phyloP scores from a whole-genome alignment of 106 monocot species.

The Dendrobium nobile region DNA sequence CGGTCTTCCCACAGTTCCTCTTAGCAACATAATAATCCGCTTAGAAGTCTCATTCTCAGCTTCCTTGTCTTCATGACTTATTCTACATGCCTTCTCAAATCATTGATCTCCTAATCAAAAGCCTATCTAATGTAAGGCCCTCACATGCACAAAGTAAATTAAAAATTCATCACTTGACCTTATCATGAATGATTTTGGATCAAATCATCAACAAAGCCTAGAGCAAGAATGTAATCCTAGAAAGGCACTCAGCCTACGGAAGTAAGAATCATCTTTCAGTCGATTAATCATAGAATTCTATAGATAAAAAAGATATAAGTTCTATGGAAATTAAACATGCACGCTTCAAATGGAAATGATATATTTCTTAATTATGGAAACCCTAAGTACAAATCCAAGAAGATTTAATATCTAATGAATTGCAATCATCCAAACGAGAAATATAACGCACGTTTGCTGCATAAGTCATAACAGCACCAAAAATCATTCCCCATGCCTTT shows the following conservation, averaged over 20 bases:
- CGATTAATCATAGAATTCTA: not conserved
- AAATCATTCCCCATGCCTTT: slow-evolving; percentile 2
- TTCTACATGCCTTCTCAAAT: not conserved
- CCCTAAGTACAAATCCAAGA: not conserved
- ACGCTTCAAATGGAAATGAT: not conserved
- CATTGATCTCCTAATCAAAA: not conserved
- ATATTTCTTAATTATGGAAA: not conserved
- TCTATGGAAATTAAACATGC: not conserved
- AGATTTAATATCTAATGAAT: not conserved
- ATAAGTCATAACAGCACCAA: not conserved
- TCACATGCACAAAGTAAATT: not conserved
- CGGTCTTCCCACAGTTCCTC: no score
- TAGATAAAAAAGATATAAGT: not conserved
- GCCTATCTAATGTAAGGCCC: not conserved
- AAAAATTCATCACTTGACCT: not conserved
- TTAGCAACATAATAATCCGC: no score
- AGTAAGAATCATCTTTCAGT: not conserved
- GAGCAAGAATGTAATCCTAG: not conserved
- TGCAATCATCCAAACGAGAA: not conserved
- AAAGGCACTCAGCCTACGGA: not conserved
- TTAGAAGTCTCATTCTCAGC: no score
- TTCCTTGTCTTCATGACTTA: not conserved
- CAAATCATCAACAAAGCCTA: not conserved
- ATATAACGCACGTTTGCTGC: not conserved
- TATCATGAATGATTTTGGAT: not conserved